Base-by-base conservation (phyloP, 2,329 filamentous ascomycete species). In the Plenodomus lindquistii region DNA sequence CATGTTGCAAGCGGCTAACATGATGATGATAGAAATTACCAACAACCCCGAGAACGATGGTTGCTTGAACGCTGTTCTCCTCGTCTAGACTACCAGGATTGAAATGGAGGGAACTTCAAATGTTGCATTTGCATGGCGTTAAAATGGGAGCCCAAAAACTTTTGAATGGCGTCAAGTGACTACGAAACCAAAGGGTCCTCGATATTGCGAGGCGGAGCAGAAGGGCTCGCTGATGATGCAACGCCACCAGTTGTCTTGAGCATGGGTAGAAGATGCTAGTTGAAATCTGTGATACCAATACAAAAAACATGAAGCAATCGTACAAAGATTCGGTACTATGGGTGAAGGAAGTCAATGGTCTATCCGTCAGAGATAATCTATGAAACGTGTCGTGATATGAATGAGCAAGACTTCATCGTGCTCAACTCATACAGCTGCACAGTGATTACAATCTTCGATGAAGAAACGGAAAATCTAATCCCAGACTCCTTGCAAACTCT, bases 1-100 rank as follows among this genome's bases (percentile, higher is more conserved):
- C 5, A 24, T 31, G 27, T n/a, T 24, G 15, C 7, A 13, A 16
- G 18, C 11, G 2, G 18, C 3, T 38, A 9, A 29, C 36, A 21
- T 35, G 10, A 9, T 3, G 11, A 8, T 7, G 2, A 40, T 46
- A 53, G 57, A 59, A 48, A 55, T 70, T 20, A 71, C 67, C 10
- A 72, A 71, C 54, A 73, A 72, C 40, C 70, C 70, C 1, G 69
- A 72, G 42, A 73, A 73, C 43, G 70, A 73, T 43, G 70, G 70
- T 4, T 73, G 70, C 47, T 47, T 73, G 16, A 73, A 72, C 45
- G 69, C 70, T 4, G 66, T 71, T n/a, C 49, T 71, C 44, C 59
- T 71, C 3, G 67, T 70, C 34, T 71, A 59, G 37, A 35, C 38
- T 4, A 7, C 19, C 44, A 20, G 27, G 31, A 21, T 4, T 11